Evolutionary conservation across 2,329 filamentous ascomycete genomes (phyloP).

Genomic region (Aspergillus brunneoviolaceus): DNA sequence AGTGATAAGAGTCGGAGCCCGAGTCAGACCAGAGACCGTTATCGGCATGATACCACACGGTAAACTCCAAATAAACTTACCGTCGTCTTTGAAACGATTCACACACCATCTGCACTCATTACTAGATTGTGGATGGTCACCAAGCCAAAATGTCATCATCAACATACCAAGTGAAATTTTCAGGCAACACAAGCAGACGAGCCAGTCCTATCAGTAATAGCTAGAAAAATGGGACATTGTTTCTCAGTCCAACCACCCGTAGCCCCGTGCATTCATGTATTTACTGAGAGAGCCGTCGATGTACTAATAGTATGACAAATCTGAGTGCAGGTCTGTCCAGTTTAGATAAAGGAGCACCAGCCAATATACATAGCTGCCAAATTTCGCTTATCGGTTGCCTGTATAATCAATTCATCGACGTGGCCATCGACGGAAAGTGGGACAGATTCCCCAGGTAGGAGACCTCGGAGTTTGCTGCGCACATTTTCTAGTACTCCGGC

Average conservation of each 20-base stretch:
- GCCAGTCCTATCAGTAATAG: neutral
- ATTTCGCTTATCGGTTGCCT: conserved; percentile 77
- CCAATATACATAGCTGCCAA: conserved; percentile 96
- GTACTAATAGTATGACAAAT: neutral
- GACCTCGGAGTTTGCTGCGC: conserved; percentile 77
- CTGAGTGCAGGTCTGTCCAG: neutral
- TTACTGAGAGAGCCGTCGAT: neutral
- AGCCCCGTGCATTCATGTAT: neutral
- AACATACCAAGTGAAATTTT: neutral
- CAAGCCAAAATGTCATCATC: no score
- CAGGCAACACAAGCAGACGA: neutral
- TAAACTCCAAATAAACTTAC: neutral
- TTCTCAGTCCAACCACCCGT: neutral
- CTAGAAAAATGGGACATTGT: no score
- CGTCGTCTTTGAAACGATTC: neutral
- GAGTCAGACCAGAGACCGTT: conserved; percentile 48
- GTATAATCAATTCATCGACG: conserved; percentile 89
- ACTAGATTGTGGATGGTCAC: no score
- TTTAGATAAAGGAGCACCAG: conserved; percentile 71
- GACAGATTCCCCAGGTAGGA: conserved; percentile 83
- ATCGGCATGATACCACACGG: conserved; percentile 22
- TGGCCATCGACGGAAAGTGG: conserved; percentile 94
- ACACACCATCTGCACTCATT: no score
- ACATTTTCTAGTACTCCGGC: conserved; percentile 87
- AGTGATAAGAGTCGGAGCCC: conserved; percentile 50